Base-by-base conservation (phyloP, 2,329 filamentous ascomycete genomes). In the Juglanconis juglandina region DNA sequence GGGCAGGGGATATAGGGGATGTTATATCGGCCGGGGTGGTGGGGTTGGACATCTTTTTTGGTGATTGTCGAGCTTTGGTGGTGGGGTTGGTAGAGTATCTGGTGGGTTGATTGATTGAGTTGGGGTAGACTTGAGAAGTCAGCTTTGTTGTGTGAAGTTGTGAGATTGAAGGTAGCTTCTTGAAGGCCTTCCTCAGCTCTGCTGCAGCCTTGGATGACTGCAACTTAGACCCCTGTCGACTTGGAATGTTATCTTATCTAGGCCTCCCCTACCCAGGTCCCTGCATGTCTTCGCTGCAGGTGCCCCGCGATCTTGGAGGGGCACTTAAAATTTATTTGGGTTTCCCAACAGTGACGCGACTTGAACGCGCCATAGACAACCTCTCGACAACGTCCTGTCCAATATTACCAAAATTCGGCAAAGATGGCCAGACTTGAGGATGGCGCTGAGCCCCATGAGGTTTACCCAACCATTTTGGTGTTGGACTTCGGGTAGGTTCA, bases 401-500 rank as follows among this genome's bases (percentile, higher is more conserved):
- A 50, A 2, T 30, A 4, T 35, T 50, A 30, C 41, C 5, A 11
- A 35, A 49, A 7, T 44, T 4, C 3, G 35, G 37, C 48, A 50
- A 44, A 60, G 44, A 63, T 63, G 61, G 61, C 58, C 17, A 61
- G 49, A 41, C 52, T 61, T 46, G 61, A 63, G 41, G 56, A 55
- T 37, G 55, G 56, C 34, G 58, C 61, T 41, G 61, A 58, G 54
- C 55, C 58, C 9, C 53, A 56, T 73, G 81, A 62, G 59, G 53
- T 58, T 9, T 62, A 59, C 47, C 60, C 88, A 79, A 91, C 88
- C 65, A 88, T 91, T 68, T 77, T 91, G 65, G 85, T 88, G 65
- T 78, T 91, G 68, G 88, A 91, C 74, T 91, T 90, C 71, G 88
- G 77, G 56, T 88, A 56, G 58, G 84, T 32, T 88, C 91, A 75